Evolutionary conservation across 805 yeast genomes (phyloP).

Genomic region (Saccharomyces eubayanus): DNA sequence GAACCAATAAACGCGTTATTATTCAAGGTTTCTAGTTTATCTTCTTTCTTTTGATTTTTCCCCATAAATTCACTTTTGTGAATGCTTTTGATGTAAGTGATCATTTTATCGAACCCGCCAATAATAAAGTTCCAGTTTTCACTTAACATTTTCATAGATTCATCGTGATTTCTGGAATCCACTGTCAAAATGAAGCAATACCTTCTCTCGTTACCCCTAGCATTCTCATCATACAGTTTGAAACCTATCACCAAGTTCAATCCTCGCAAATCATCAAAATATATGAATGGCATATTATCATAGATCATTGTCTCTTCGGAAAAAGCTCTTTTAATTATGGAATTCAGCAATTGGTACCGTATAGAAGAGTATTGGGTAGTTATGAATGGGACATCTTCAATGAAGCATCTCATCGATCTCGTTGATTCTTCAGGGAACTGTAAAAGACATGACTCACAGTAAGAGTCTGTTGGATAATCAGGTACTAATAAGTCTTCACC

Average conservation of each 20-base stretch:
- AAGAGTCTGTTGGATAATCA: slow-evolving; percentile 37
- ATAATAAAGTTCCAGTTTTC: slow-evolving; percentile 46
- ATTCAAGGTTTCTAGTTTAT: slow-evolving; percentile 11
- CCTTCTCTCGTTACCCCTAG: slow-evolving; percentile 67
- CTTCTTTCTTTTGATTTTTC: slow-evolving; percentile 26
- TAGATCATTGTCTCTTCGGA: slow-evolving; percentile 61
- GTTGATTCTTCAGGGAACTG: slow-evolving; percentile 37
- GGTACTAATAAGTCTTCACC: slow-evolving; percentile 31
- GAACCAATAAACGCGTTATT: slow-evolving; percentile 24
- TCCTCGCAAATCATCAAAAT: slow-evolving; percentile 56
- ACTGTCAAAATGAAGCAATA: slow-evolving; percentile 52
- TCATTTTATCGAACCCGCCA: slow-evolving; percentile 34
- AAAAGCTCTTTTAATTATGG: slow-evolving; percentile 53
- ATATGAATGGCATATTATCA: slow-evolving; percentile 50
- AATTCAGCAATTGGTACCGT: slow-evolving; percentile 47
- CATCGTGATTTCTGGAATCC: slow-evolving; percentile 40
- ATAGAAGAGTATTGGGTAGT: slow-evolving; percentile 56
- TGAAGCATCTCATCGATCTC: slow-evolving; percentile 30
- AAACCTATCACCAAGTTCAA: slow-evolving; percentile 52
- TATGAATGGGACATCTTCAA: slow-evolving; percentile 30
- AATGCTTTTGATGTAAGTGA: slow-evolving; percentile 32
- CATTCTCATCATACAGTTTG: slow-evolving; percentile 54
- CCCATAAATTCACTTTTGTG: slow-evolving; percentile 24
- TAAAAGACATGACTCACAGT: slow-evolving; percentile 56
- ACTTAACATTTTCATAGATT: slow-evolving; percentile 31